These are phyloP conservation scores for Mitragyna speciosa DNA, from an alignment of 257 asterid species.

Conservation along the genomic window DNA sequence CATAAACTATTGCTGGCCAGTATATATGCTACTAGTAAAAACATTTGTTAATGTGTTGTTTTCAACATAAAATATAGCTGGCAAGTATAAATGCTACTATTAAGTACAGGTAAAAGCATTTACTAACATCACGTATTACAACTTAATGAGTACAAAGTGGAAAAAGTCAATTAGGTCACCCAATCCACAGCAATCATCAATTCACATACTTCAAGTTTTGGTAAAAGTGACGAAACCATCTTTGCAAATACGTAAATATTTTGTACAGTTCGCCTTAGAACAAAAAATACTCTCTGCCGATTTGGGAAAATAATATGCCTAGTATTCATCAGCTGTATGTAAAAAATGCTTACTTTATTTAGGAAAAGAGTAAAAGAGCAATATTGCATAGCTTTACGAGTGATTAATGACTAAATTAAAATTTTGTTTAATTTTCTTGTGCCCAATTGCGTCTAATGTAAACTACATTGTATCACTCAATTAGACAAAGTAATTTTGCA, in stretches of 20 bases:
- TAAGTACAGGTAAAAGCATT: no score
- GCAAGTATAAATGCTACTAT: no score
- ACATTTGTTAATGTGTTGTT: neutral
- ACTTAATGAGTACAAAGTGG: neutral
- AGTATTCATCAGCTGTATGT: neutral
- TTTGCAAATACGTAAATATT: neutral
- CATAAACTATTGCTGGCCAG: neutral
- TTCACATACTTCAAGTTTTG: neutral
- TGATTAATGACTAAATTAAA: no score
- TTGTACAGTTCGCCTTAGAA: neutral
- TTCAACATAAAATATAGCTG: neutral
- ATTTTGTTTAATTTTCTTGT: no score
- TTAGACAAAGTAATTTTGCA: no score
- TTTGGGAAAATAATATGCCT: neutral
- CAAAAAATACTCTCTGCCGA: neutral
- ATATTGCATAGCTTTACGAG: neutral
- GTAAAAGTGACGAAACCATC: neutral
- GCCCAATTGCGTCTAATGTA: no score
- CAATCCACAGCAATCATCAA: neutral
- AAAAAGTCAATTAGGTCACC: conserved; percentile 20
- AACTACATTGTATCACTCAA: no score
- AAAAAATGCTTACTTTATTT: no score
- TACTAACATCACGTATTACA: no score
- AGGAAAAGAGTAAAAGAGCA: neutral
- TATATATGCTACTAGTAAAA: neutral